phyloP scores from a whole-genome alignment of 1,284 basidiomycete species.

The Cutaneotrichosporon sp. region DNA sequence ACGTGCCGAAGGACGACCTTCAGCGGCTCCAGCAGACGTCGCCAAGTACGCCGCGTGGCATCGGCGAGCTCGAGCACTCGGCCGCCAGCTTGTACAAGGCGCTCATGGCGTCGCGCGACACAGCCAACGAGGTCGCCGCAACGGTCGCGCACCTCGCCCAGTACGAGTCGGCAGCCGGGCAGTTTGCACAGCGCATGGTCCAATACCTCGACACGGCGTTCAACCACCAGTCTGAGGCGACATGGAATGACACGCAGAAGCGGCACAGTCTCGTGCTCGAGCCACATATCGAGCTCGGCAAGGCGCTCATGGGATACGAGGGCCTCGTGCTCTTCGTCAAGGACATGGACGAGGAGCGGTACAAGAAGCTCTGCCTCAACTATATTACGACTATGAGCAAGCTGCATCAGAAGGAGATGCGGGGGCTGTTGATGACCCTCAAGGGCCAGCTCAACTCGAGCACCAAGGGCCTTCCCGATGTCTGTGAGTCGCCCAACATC shows the following conservation, averaged over 20 bases:
- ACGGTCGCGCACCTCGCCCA: conserved; percentile 89
- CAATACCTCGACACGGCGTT: conserved; percentile 91
- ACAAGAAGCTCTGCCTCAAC: conserved; percentile 79
- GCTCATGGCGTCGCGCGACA: conserved; percentile 84
- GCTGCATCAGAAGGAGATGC: conserved; percentile 77
- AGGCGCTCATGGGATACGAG: conserved; percentile 80
- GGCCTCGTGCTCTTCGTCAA: conserved; percentile 91
- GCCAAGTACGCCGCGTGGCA: conserved; percentile 72
- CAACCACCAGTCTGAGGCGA: conserved; percentile 64
- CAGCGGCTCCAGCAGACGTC: conserved; percentile 80
- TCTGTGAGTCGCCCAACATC: conserved; percentile 30
- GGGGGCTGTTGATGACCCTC: conserved; percentile 65
- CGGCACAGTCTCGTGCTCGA: conserved; percentile 53
- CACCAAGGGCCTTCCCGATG: conserved; percentile 27
- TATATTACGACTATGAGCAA: conserved; percentile 84
- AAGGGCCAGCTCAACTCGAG: conserved; percentile 66
- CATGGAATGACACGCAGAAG: conserved; percentile 46
- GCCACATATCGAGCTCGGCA: conserved; percentile 72
- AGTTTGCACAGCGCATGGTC: conserved; percentile 87
- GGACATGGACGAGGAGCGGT: conserved; percentile 86
- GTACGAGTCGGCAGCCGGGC: conserved; percentile 79
- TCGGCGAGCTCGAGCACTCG: conserved; percentile 76
- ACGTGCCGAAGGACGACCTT: conserved; percentile 78
- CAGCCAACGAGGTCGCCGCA: conserved; percentile 86
- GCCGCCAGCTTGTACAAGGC: conserved; percentile 93